Evolutionary conservation across 495 filamentous ascomycete species (phyloP).

Genomic region (Penicillium fimorum): DNA sequence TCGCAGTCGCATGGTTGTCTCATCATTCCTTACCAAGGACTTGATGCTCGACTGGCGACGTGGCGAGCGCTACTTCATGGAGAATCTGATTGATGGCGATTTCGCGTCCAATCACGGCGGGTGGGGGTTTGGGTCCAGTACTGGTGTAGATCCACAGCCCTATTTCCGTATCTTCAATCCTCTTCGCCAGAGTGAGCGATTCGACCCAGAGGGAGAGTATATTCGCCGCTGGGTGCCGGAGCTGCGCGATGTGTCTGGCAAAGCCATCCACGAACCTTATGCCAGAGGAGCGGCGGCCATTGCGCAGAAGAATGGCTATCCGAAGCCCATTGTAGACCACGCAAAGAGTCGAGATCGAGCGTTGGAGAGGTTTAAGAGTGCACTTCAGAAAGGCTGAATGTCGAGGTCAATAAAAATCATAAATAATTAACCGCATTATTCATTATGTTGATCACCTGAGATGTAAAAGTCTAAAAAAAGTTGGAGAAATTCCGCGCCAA

Average conservation of each 20-base stretch:
- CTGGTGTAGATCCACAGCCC: conserved; percentile 87
- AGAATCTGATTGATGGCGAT: conserved; percentile 84
- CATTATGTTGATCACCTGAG: neutral
- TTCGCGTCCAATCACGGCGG: conserved; percentile 92
- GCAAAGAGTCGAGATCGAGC: conserved; percentile 62
- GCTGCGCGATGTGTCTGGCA: conserved; percentile 56
- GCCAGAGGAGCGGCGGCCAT: conserved; percentile 56
- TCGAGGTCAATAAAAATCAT: neutral
- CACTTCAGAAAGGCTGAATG: conserved; percentile 14
- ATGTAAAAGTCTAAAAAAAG: neutral
- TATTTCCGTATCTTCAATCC: conserved; percentile 95
- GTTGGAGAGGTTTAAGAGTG: conserved; percentile 71
- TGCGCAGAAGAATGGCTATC: conserved; percentile 70
- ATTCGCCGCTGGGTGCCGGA: conserved; percentile 62
- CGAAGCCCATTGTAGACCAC: conserved; percentile 72
- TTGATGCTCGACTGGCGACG: conserved; percentile 87
- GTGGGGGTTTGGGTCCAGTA: conserved; percentile 80
- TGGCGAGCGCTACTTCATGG: conserved; percentile 88
- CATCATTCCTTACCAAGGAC: conserved; percentile 85
- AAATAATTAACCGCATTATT: neutral
- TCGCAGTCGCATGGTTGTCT: conserved; percentile 82
- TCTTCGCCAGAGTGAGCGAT: conserved; percentile 80
- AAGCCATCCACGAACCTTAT: conserved; percentile 78
- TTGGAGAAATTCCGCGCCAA: conserved; percentile 2
- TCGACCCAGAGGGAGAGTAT: conserved; percentile 56